These are phyloP conservation scores for Xylariaceae sp. DNA, from an alignment of 2,329 filamentous ascomycete genomes.

Conservation along the genomic window DNA sequence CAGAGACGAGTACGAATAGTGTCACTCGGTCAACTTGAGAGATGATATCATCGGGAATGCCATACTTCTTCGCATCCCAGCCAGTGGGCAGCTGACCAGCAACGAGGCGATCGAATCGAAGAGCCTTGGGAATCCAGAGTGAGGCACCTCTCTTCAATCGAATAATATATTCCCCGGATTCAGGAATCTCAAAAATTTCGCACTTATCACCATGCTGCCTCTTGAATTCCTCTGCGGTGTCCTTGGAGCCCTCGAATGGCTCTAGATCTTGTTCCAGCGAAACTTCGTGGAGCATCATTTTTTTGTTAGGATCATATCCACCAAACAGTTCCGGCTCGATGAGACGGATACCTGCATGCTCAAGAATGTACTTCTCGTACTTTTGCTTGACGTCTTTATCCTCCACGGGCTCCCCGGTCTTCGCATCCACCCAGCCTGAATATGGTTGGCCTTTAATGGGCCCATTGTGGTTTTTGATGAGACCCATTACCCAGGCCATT, in stretches of 20 bases:
- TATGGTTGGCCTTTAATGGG: constrained; percentile 94
- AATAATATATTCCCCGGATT: constrained; percentile 90
- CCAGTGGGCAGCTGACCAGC: constrained; percentile 95
- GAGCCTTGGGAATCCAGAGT: constrained; percentile 91
- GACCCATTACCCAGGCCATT: constrained; percentile 99
- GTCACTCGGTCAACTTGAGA: constrained; percentile 96
- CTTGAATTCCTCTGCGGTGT: constrained; percentile 95
- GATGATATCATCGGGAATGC: constrained; percentile 96
- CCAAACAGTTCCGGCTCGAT: constrained; percentile 97
- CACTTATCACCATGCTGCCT: constrained; percentile 96
- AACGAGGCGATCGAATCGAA: constrained; percentile 94
- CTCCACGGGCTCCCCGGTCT: constrained; percentile 90
- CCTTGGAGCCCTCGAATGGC: constrained; percentile 94
- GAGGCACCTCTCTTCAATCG: constrained; percentile 93
- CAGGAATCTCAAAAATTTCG: constrained; percentile 90
- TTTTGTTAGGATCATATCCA: constrained; percentile 97
- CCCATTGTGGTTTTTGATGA: constrained; percentile 98
- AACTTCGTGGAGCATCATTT: constrained; percentile 95
- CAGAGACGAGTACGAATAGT: constrained; percentile 89
- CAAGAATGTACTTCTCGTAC: constrained; percentile 94
- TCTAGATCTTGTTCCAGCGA: constrained; percentile 96
- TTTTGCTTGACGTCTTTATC: constrained; percentile 97
- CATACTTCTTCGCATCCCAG: constrained; percentile 95
- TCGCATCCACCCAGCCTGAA: constrained; percentile 92
- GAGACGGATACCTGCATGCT: constrained; percentile 93